Percentiles rank a stretch among this genome's conserved stretches.
These are phyloP conservation scores for Paraphaeosphaeria sporulosa DNA, from an alignment of 2,329 filamentous ascomycete genomes.

Conservation along the genomic window DNA sequence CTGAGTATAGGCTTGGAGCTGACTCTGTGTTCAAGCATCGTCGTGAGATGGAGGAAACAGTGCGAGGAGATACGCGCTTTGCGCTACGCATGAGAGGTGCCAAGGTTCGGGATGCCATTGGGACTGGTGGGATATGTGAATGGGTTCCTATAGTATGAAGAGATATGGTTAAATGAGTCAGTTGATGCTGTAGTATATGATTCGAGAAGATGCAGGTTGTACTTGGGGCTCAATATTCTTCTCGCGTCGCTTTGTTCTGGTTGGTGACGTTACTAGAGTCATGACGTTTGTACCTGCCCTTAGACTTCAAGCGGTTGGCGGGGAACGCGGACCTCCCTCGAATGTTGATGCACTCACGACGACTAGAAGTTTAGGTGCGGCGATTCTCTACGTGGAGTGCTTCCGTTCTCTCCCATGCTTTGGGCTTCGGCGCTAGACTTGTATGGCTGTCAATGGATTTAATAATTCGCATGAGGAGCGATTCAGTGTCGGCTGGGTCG, in stretches of 20 bases:
- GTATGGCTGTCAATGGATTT: too few species aligned
- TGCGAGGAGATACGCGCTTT: not conserved
- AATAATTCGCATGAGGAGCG: too few species aligned
- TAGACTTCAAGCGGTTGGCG: not conserved
- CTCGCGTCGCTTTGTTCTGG: not conserved
- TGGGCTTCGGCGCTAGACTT: too few species aligned
- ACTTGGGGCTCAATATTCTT: not conserved
- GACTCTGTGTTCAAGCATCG: conserved; percentile 51
- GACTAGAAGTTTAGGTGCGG: not conserved
- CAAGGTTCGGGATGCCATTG: conserved; percentile 8
- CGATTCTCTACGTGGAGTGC: not conserved
- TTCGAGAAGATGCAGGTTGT: not conserved
- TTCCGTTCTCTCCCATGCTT: too few species aligned
- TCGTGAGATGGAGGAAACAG: conserved; percentile 10
- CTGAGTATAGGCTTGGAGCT: conserved; percentile 50
- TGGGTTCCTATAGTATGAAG: not conserved
- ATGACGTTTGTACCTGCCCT: not conserved
- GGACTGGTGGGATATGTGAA: not conserved
- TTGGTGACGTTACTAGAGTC: not conserved
- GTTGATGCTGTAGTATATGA: not conserved
- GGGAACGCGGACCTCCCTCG: not conserved
- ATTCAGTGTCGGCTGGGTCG: too few species aligned
- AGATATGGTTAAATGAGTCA: not conserved
- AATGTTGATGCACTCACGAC: not conserved
- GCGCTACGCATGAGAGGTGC: not conserved